Base-by-base conservation (phyloP, 768 basidiomycete species). In the Termitomyces sp. region DNA sequence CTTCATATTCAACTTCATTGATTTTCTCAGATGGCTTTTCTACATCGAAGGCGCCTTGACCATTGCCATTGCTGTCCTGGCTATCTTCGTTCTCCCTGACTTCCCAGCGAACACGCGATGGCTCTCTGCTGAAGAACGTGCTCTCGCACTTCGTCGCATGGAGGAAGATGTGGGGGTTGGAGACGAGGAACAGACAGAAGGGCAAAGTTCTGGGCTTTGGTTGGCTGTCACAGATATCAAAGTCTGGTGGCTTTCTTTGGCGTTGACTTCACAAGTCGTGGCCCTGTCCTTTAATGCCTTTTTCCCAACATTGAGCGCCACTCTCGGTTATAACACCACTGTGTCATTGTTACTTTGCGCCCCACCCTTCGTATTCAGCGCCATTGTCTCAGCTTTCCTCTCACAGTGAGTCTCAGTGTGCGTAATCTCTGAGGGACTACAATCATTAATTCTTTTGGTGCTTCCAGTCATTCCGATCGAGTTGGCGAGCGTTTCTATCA, bases 401-500 rank as follows among this genome's bases (percentile, higher is more conserved):
- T 79, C 83, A 6, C 75, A 77, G 85, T 84, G 57, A 61, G 65
- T 57, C 31, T 53, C 40, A 1, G 12, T 45, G 10, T 17, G 16
- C 12, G 34, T 21, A n/a, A 11, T 46, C 4, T 17, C 4, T 35
- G n/a, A 37, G 16, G n/a, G n/a, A n/a, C 35, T 25, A 35, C 25
- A 2, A 12, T 25, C 25, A 44, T 21, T 52, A 11, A 57, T 61
- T 9, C 50, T 32, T 55, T 41, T 29, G 49, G 40, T 51, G 21
- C 62, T 38, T 46, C 9, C 48, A 83, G 86, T 59, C 87, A 88
- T 71, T 90, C 92, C 0, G 92, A 95, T 71, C 73, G 71, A 58
- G 73, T 67, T 12, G 81, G 80, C 27, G 90, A 95, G 65, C 84
- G 91, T 46, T 91, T 82, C 74, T 81, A 75, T 66, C 89, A 93